Conservation (phyloP, 2,329 filamentous ascomycete genomes). For the Alternaria rosae region DNA sequence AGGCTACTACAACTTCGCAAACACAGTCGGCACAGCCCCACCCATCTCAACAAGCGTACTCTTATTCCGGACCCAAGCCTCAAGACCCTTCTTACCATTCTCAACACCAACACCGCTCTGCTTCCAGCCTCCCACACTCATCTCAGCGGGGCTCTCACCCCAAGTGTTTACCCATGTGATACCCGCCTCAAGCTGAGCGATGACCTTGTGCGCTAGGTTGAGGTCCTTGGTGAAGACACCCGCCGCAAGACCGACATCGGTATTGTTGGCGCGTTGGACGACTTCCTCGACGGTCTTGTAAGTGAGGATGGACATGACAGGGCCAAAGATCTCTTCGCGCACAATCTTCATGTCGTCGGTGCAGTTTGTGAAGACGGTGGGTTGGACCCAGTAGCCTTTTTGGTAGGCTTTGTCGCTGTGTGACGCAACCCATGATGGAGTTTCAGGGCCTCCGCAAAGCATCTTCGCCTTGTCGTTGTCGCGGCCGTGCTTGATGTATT, state of each 20-base stretch:
- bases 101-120: constrained; percentile 86
- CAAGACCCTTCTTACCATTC: constrained; percentile 80
- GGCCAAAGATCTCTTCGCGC: constrained; percentile 86
- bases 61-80: constrained; percentile 86
- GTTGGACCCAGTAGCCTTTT: constrained; percentile 82
- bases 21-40: constrained; percentile 73
- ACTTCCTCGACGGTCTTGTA: constrained; percentile 76
- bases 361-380: constrained; percentile 87
- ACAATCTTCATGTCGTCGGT: constrained; percentile 82
- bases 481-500: constrained; percentile 78
- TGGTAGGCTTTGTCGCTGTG: constrained; percentile 52
- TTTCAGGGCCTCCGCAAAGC: constrained; percentile 73
- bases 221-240: constrained; percentile 83
- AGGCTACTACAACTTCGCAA: constrained; percentile 51
- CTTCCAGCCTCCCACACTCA: constrained; percentile 94
- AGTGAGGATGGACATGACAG: constrained; percentile 80
- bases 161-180: constrained; percentile 95
- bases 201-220: constrained; percentile 74
- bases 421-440: constrained; percentile 58
- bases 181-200: constrained; percentile 76
- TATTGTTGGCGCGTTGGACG: constrained; percentile 76
- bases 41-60: constrained; percentile 87
- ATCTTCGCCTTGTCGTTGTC: constrained; percentile 76
- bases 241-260: constrained; percentile 79
- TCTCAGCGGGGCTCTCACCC: constrained; percentile 91